phyloP scores from a whole-genome alignment of 805 yeast species.

The Ogataea angusta region DNA sequence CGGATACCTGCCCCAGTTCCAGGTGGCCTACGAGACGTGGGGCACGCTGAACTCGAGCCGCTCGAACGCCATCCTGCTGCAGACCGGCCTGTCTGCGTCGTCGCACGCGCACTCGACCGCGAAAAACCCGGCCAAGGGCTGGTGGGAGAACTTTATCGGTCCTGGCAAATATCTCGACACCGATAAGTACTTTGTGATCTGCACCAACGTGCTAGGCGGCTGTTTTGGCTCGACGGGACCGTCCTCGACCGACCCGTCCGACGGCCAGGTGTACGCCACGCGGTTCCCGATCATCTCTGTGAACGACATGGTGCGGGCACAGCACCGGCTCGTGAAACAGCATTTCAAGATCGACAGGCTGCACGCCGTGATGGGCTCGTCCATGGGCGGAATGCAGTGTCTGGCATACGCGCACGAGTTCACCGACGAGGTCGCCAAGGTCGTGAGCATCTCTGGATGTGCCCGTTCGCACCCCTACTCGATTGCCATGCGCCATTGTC shows the following conservation, averaged over 20 bases:
- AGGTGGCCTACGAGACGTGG: conserved; percentile 94
- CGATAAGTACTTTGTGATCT: conserved; percentile 72
- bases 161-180: conserved; percentile 81
- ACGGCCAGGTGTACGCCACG: conserved; percentile 69
- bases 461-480: conserved; percentile 93
- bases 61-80: conserved; percentile 75
- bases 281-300: conserved; percentile 82
- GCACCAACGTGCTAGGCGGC: conserved; percentile 92
- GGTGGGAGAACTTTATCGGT: conserved; percentile 97
- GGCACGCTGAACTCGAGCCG: conserved; percentile 61
- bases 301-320: conserved; percentile 90
- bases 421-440: conserved; percentile 67
- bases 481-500: conserved; percentile 90
- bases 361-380: conserved; percentile 81
- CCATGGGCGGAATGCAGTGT: conserved; percentile 99
- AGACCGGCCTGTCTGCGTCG: conserved; percentile 90
- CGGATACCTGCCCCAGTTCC: conserved; percentile 66
- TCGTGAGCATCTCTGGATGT: conserved; percentile 85
- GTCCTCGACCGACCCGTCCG: conserved; percentile 70
- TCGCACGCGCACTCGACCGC: conserved; percentile 87
- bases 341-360: conserved; percentile 62
- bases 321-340: conserved; percentile 60
- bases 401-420: conserved; percentile 84
- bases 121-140: conserved; percentile 68
- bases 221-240: conserved; percentile 97